Conservation (phyloP, 2,329 filamentous ascomycete species). For the Phyllosticta paracitricarpa region DNA sequence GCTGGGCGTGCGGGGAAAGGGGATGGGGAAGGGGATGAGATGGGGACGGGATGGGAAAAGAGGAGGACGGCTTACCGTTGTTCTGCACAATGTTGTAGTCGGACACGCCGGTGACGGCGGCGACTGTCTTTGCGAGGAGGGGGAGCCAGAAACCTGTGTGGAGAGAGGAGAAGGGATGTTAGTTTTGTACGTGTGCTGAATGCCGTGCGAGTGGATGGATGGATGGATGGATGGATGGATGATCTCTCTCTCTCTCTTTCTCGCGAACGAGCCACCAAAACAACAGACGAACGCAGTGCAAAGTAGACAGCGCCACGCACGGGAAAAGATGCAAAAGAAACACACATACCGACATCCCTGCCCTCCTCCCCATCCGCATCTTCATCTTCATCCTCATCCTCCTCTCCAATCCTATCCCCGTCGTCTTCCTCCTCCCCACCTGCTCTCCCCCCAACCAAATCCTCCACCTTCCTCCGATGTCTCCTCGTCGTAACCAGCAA, state of each 20-base stretch:
- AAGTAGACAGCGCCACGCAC: neutral
- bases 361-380: conserved; percentile 41
- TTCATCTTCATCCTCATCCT: neutral
- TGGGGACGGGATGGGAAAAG: neutral
- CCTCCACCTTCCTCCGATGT: conserved; percentile 69
- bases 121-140: conserved; percentile 61
- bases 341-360: conserved; percentile 50
- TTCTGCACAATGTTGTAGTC: conserved; percentile 99
- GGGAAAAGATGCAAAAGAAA: neutral
- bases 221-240: neutral
- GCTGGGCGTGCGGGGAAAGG: neutral
- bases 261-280: too few species aligned
- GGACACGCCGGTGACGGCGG: conserved; percentile 55
- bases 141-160: conserved; percentile 49
- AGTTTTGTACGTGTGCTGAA: neutral
- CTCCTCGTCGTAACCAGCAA: conserved; percentile 67
- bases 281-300: neutral
- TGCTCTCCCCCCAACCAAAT: conserved; percentile 55
- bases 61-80: conserved; percentile 48
- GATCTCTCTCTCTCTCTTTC: neutral
- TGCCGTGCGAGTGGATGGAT: too few species aligned
- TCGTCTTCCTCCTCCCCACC: conserved; percentile 18
- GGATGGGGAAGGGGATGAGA: neutral
- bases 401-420: neutral
- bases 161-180: neutral